phyloP scores from a whole-genome alignment of 768 basidiomycete genomes.

The Kwoniella sp. region DNA sequence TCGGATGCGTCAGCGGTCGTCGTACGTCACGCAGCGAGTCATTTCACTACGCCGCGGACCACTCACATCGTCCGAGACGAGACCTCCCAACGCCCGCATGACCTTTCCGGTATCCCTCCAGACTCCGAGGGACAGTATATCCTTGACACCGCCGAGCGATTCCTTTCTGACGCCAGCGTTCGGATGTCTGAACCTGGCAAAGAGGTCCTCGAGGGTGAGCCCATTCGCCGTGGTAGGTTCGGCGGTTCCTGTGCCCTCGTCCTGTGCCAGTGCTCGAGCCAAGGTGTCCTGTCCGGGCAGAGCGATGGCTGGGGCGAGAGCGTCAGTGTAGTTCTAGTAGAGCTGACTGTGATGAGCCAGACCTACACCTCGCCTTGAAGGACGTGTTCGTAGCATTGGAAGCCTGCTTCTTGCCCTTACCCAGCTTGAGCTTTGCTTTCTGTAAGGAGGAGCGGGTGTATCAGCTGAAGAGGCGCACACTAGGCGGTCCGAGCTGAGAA shows the following conservation, averaged over 20 bases:
- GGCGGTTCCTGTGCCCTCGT: constrained; percentile 42
- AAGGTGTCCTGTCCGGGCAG: constrained; percentile 70
- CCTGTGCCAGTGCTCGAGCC: constrained; percentile 51
- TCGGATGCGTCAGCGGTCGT: neutral
- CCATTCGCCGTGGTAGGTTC: constrained; percentile 72
- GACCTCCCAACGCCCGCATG: constrained; percentile 51
- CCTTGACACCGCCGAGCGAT: constrained; percentile 48
- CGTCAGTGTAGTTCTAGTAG: neutral
- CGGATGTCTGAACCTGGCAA: constrained; percentile 77
- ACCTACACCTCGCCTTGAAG: constrained; percentile 86
- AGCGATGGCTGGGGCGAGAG: constrained; percentile 64
- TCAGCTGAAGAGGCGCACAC: too few species aligned
- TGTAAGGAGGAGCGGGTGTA: too few species aligned
- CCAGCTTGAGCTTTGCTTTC: constrained; percentile 96
- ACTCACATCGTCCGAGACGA: constrained; percentile 77
- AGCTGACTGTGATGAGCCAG: neutral
- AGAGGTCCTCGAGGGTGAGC: constrained; percentile 69
- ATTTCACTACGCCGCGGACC: neutral
- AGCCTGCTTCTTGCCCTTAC: constrained; percentile 80
- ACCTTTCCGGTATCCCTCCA: constrained; percentile 43
- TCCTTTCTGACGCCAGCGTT: constrained; percentile 72
- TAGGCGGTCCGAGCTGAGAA: too few species aligned
- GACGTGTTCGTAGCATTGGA: constrained; percentile 90
- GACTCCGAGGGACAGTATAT: constrained; percentile 21
- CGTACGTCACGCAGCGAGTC: neutral